These are phyloP conservation scores for Aspergillus bertholletiae DNA, from an alignment of 495 filamentous ascomycete species.

Conservation along the genomic window DNA sequence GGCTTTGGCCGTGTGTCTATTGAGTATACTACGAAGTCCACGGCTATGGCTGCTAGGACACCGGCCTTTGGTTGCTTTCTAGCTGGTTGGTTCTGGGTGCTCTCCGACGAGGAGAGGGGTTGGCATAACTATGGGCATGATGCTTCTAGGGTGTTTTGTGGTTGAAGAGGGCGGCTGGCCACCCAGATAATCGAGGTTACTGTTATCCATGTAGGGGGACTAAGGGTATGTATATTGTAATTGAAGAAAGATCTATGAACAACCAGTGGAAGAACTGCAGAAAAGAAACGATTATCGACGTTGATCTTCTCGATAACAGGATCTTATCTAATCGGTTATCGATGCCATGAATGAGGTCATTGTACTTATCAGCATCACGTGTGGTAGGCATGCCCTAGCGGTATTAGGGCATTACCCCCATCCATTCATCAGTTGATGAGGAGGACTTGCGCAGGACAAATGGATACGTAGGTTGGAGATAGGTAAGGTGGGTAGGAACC, in stretches of 20 bases:
- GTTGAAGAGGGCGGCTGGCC: too few species aligned
- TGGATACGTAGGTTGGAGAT: neutral
- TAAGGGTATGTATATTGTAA: too few species aligned
- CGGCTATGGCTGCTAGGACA: conserved; percentile 73
- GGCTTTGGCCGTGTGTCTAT: conserved; percentile 84
- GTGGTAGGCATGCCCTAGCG: conserved; percentile 6
- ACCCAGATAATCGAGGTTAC: conserved; percentile 50
- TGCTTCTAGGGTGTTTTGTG: too few species aligned
- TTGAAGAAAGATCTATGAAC: too few species aligned
- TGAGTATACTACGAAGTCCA: conserved; percentile 79
- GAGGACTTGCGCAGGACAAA: neutral
- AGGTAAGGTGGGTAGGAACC: neutral
- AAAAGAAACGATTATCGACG: neutral
- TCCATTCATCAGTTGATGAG: neutral
- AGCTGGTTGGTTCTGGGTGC: too few species aligned
- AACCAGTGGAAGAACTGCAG: neutral
- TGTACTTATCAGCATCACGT: conserved; percentile 7
- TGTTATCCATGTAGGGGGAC: conserved; percentile 50
- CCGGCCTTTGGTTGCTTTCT: too few species aligned
- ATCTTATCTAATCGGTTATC: conserved; percentile 19
- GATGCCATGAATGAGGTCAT: conserved; percentile 12
- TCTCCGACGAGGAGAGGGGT: too few species aligned
- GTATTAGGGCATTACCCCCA: conserved; percentile 1
- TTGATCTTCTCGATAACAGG: neutral
- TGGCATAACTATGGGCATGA: too few species aligned